Evolutionary conservation across 1,139 yeast species (phyloP), one percentile per base, ranked within the genome.

Genomic region (Taiozyma onychis): DNA sequence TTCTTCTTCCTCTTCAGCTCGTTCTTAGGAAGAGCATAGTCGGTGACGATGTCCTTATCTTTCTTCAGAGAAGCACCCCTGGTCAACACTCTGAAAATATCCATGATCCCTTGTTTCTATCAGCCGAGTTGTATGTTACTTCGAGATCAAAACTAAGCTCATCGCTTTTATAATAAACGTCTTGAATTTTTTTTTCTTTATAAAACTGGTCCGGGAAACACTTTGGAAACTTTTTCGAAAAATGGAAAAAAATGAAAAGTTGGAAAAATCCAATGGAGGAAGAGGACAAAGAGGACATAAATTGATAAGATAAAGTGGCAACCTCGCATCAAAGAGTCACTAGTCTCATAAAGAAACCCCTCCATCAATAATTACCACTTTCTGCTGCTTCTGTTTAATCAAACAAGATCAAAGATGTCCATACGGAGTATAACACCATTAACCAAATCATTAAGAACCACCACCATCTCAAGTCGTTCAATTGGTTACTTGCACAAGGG

Each of bases 61-160:
- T 83, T 82, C 64, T 81, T 83, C 48, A 91, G 71, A 24, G 83
- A 76, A 0, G 97, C 96, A 22, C 98, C 98, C 64, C 97, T 75
- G 1, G 90, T 76, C 47, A 93, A 76, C 4, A 93, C 83, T 61
- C 89, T 76, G 66, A 93, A 91, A 57, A 91, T 85, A 71, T 93
- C 99, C 99, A 93, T 91, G 1, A 10, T 18, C 8, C 24, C 14
- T n/a, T 18, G 18, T 18, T 18, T 2, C 18, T 18, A 18, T 18
- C 18, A 18, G 18, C 18, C 18, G 18, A 18, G 18, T 2, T 18
- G 18, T 35, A 16, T 16, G 13, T 45, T 18, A 6, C 3, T 7
- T 27, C 11, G 10, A 27, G 18, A 27, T 27, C 4, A 27, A 9
- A 11, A 37, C n/a, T 14, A 16, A 13, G 27, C 43, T 44, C 43